Conservation (phyloP, 345 rosid species). For the Hirschfeldia incana region DNA sequence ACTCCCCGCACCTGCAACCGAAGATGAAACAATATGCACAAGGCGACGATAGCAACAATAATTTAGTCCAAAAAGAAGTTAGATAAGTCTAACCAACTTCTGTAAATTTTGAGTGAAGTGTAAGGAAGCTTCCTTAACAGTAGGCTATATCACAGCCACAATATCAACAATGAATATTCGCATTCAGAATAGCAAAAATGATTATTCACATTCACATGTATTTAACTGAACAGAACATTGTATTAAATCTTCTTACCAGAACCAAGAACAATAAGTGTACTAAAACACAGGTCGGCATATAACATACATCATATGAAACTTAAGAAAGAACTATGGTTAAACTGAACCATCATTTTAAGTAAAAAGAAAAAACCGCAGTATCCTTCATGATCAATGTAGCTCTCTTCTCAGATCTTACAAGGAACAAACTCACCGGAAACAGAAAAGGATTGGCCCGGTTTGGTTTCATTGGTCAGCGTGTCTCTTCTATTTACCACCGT, state of each 20-base stretch:
- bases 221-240: neutral
- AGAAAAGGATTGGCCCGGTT: neutral
- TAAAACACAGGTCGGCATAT: conserved; percentile 37
- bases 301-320: conserved; percentile 38
- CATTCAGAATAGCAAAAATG: conserved; percentile 40
- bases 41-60: conserved; percentile 64
- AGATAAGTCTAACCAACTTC: conserved; percentile 50
- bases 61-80: conserved; percentile 46
- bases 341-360: neutral
- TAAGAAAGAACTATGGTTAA: neutral
- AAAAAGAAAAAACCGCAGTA: too few species aligned
- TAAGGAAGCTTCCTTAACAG: conserved; percentile 8
- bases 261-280: conserved; percentile 63
- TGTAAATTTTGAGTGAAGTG: conserved; percentile 67
- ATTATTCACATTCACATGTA: neutral
- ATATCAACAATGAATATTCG: conserved; percentile 41
- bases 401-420: too few species aligned
- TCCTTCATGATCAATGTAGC: too few species aligned
- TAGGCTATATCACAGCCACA: neutral
- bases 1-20: conserved; percentile 64
- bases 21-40: neutral
- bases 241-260: conserved; percentile 45
- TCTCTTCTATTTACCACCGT: conserved; percentile 24
- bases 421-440: neutral
- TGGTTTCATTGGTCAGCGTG: neutral